phyloP scores from a whole-genome alignment of 345 rosid genomes.

The Lepidium aucheri region DNA sequence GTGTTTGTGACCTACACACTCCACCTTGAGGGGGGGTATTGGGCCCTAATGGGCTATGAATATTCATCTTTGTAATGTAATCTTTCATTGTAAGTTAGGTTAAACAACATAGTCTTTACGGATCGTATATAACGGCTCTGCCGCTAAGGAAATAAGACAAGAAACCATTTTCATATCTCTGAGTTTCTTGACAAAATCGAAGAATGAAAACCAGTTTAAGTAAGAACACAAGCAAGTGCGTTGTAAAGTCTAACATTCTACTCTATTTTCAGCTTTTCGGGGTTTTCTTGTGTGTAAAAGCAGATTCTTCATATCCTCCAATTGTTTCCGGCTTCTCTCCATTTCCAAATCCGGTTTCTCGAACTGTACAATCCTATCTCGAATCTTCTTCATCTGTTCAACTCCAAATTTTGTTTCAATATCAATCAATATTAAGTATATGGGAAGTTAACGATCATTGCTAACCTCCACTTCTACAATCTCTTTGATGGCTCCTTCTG shows the following conservation, averaged over 20 bases:
- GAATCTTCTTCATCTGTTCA: conserved; percentile 69
- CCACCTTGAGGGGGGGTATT: not conserved
- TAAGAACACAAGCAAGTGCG: not conserved
- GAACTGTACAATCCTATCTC: conserved; percentile 50
- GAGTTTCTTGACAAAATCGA: not conserved
- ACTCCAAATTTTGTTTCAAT: not conserved
- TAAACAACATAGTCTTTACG: too few relatives aligned
- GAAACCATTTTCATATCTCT: too few relatives aligned
- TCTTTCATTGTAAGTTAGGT: too few relatives aligned
- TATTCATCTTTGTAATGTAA: too few relatives aligned
- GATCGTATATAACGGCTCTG: too few relatives aligned
- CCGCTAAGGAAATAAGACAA: too few relatives aligned
- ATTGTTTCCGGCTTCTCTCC: conserved; percentile 79
- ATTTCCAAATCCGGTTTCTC: conserved; percentile 73
- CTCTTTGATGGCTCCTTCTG: conserved; percentile 51
- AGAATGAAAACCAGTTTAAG: not conserved
- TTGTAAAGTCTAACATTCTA: conserved; percentile 27
- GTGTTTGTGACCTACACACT: not conserved
- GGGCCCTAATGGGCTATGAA: too few relatives aligned
- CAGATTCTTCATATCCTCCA: conserved; percentile 67
- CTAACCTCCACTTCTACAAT: conserved; percentile 61
- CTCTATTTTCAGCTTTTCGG: conserved; percentile 27
- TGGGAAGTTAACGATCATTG: not conserved
- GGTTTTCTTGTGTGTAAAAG: conserved; percentile 46
- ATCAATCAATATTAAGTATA: not conserved